Evolutionary conservation across 2,329 filamentous ascomycete genomes (phyloP).

Genomic region (Trichoderma breve): DNA sequence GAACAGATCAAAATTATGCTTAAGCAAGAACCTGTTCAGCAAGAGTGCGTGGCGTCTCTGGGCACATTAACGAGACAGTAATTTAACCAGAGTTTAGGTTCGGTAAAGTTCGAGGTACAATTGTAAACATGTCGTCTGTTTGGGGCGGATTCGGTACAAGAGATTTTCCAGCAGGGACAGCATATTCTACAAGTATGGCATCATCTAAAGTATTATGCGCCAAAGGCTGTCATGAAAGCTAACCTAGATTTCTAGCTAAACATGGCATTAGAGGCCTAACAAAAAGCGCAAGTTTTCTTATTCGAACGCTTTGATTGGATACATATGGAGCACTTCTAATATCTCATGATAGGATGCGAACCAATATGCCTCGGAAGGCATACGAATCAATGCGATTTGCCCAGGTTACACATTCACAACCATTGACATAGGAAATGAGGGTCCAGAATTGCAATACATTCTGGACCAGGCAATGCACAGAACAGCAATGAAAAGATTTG

Average conservation of each 20-base stretch:
- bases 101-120: background rate
- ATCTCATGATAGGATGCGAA: background rate
- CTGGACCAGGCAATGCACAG: background rate
- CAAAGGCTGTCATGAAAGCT: background rate
- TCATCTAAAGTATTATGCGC: background rate
- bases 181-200: background rate
- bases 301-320: background rate
- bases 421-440: background rate
- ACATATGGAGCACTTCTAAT: background rate
- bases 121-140: background rate
- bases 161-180: background rate
- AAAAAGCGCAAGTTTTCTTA: background rate
- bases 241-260: background rate
- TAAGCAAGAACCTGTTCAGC: background rate
- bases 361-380: background rate
- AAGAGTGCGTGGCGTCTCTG: background rate
- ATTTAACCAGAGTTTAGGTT: background rate
- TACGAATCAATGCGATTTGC: background rate
- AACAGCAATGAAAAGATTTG: background rate
- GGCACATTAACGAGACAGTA: background rate
- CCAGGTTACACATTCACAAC: background rate
- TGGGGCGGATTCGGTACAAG: background rate
- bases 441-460: background rate
- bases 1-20: background rate
- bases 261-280: background rate